Evolutionary conservation across 176 grass and related monocot species (phyloP).

Genomic region (Oryza meyeriana): DNA sequence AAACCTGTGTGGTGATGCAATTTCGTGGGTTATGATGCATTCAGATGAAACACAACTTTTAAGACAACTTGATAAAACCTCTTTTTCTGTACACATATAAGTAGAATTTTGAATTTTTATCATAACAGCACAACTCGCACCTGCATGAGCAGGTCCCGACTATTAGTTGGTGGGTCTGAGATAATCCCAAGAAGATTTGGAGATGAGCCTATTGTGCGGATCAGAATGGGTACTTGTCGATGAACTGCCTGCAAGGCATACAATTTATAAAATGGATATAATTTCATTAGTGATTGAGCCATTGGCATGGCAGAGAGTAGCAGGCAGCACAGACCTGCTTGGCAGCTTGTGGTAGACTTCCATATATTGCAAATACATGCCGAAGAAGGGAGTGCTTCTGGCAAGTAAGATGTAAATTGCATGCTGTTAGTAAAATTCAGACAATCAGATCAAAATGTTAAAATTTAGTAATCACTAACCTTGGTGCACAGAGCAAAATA

Average conservation of each 20-base stretch:
- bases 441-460: constrained; percentile 23
- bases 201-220: constrained; percentile 81
- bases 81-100: not conserved
- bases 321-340: constrained; percentile 62
- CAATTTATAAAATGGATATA: constrained; percentile 15
- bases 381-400: constrained; percentile 94
- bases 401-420: constrained; percentile 33
- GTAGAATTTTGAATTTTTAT: constrained; percentile 26
- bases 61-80: not conserved
- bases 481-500: constrained; percentile 98
- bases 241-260: constrained; percentile 73
- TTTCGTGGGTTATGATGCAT: constrained; percentile 25
- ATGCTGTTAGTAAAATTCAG: constrained; percentile 40
- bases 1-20: constrained; percentile 52
- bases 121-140: constrained; percentile 40
- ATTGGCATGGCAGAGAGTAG: constrained; percentile 25
- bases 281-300: not conserved
- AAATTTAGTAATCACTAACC: constrained; percentile 51
- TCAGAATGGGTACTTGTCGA: constrained; percentile 76
- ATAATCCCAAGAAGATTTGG: constrained; percentile 70
- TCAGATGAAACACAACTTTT: constrained; percentile 12
- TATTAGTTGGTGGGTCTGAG: constrained; percentile 75
- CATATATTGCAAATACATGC: constrained; percentile 79
- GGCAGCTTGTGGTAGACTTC: constrained; percentile 66
- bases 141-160: constrained; percentile 72